Percentiles rank a stretch among this genome's conserved stretches.
phyloP scores from a whole-genome alignment of 495 filamentous ascomycete species.

The Viridothelium virens region DNA sequence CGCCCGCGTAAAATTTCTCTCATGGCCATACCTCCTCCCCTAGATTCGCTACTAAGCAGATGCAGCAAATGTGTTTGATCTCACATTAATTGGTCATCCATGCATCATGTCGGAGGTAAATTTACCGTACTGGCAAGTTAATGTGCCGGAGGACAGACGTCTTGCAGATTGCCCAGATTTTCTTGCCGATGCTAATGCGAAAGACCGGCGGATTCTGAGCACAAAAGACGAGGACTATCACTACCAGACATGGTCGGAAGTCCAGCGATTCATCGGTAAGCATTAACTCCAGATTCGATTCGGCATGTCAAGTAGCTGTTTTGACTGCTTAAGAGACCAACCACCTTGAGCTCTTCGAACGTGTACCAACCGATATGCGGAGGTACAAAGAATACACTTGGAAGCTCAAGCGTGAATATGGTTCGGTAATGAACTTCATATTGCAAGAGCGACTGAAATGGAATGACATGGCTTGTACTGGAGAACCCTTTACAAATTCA shows the following conservation, averaged over 20 bases:
- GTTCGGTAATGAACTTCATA: conserved; percentile 68
- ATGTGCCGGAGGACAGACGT: conserved; percentile 56
- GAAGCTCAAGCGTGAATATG: conserved; percentile 54
- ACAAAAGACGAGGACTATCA: conserved; percentile 56
- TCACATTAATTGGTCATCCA: neutral
- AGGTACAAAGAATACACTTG: conserved; percentile 61
- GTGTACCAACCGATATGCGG: conserved; percentile 63
- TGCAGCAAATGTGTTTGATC: neutral
- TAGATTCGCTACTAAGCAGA: no score
- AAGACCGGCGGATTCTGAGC: conserved; percentile 54
- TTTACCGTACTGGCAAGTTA: conserved; percentile 70
- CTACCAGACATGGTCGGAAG: conserved; percentile 53
- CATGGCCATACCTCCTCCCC: no score
- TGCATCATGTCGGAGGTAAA: neutral
- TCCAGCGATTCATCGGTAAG: conserved; percentile 52
- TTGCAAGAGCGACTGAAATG: conserved; percentile 58
- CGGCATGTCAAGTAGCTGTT: neutral
- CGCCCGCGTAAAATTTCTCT: no score
- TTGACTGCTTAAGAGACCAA: conserved; percentile 41
- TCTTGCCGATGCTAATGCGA: conserved; percentile 48
- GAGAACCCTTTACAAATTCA: conserved; percentile 43
- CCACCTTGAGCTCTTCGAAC: conserved; percentile 63
- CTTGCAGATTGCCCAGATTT: conserved; percentile 61
- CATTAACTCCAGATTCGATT: neutral
- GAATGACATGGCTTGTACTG: conserved; percentile 44